Evolutionary conservation across 106 monocot species (phyloP), one percentile per base, ranked within the genome.

Genomic region (Gastrodia elata): DNA sequence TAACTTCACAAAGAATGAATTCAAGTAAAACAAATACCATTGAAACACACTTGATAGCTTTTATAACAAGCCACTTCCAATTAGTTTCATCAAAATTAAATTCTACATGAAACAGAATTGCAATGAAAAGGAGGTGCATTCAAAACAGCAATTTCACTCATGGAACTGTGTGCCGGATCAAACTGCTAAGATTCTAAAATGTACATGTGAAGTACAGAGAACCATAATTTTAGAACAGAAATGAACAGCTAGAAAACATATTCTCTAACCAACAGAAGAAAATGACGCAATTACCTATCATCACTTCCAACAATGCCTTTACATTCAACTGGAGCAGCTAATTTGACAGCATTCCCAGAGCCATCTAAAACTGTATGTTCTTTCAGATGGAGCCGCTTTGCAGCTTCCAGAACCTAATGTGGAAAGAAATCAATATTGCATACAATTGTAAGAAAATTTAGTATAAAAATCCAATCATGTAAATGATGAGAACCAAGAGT

Each of bases 231-330:
- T 22, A 32, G 32, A 61, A 30, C 9, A 61, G 61, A 30, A 32
- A 61, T 61, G 15, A 18, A 33, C 65, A 34, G 8, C 65, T 65
- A 35, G 35, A n/a, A 65, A 65, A 14, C 10, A 65, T 65, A 65
- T 65, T 65, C 64, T 35, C 26, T 35, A 34, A 11, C 6, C 27
- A 64, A 4, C 8, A 67, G 67, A 18, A 5, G 37, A 35, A n/a
- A 67, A 25, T 69, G 40, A 39, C 39, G 37, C 0, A 33, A 41
- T 88, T 36, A 98, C 98, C 98, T 93, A 83, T 93, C 91, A 85
- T 98, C 98, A 70, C 98, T 93, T 13, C 98, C 98, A 73, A 98
- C 85, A 79, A 98, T 98, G 39, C 98, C 93, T 81, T 98, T 98
- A 80, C 93, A 98, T 83, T 98, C 98, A 4, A 98, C 88, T 72